These are phyloP conservation scores for Salix arbutifolia DNA, from an alignment of 345 rosid species.

Conservation along the genomic window DNA sequence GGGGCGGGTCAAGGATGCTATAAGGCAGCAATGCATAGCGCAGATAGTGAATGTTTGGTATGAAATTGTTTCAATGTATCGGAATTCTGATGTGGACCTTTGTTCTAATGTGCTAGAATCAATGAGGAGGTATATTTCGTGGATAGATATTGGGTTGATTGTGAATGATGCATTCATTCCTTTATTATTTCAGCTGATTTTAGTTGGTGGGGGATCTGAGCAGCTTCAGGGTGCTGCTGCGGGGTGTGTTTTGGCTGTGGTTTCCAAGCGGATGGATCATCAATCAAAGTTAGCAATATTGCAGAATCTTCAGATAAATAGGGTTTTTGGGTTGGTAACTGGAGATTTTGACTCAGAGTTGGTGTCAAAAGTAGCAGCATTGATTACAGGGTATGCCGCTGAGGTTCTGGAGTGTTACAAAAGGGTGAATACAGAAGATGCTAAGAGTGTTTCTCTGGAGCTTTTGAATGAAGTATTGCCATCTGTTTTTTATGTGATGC, in stretches of 20 bases:
- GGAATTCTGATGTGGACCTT: constrained; percentile 64
- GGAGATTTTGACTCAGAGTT: constrained; percentile 64
- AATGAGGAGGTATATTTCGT: constrained; percentile 77
- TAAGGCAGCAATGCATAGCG: constrained; percentile 89
- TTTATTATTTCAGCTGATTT: constrained; percentile 65
- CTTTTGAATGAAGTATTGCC: constrained; percentile 87
- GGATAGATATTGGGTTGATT: constrained; percentile 88
- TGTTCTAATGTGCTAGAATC: constrained; percentile 67
- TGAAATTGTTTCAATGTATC: constrained; percentile 58
- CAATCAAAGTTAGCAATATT: constrained; percentile 63
- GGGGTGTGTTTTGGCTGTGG: constrained; percentile 77
- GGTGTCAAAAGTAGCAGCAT: constrained; percentile 50
- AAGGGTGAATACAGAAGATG: constrained; percentile 56
- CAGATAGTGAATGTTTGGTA: constrained; percentile 90
- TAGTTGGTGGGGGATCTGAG: constrained; percentile 56
- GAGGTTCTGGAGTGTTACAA: constrained; percentile 85
- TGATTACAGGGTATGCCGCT: constrained; percentile 77
- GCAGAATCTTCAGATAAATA: constrained; percentile 59
- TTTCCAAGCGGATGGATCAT: constrained; percentile 85
- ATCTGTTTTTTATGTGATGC: constrained; percentile 67
- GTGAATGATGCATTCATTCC: constrained; percentile 72
- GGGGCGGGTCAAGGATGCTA: constrained; percentile 80
- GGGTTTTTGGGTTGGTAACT: constrained; percentile 60
- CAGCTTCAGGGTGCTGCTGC: constrained; percentile 81
- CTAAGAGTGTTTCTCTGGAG: constrained; percentile 47